These are phyloP conservation scores for Mucor circinelloides DNA, from an alignment of 371 early-diverging fungal species.

Conservation along the genomic window DNA sequence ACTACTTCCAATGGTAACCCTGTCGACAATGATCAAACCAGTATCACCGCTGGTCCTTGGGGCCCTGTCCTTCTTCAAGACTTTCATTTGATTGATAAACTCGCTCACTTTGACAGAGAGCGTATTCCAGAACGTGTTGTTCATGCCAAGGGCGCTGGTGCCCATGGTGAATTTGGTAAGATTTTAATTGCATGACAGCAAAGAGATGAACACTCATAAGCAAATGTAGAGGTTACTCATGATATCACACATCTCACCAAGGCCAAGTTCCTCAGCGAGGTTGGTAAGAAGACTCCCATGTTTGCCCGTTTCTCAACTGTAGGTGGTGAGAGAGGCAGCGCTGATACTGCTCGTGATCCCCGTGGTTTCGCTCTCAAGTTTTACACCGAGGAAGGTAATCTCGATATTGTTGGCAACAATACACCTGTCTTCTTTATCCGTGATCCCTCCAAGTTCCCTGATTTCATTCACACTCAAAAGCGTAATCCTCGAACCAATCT, in stretches of 20 bases:
- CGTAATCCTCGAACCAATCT: slow-evolving; percentile 74
- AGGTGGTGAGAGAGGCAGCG: slow-evolving; percentile 71
- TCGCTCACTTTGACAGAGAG: slow-evolving; percentile 84
- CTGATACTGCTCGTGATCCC: slow-evolving; percentile 77
- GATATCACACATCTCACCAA: slow-evolving; percentile 70
- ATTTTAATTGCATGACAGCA: neutral
- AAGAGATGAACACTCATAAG: neutral
- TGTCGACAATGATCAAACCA: slow-evolving; percentile 68
- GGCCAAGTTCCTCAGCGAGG: slow-evolving; percentile 70
- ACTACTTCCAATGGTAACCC: slow-evolving; percentile 65
- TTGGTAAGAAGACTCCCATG: slow-evolving; percentile 75
- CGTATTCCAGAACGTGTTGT: slow-evolving; percentile 85
- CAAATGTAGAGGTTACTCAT: slow-evolving; percentile 64
- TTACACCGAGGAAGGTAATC: slow-evolving; percentile 74
- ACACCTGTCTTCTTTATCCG: slow-evolving; percentile 70
- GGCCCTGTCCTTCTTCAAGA: slow-evolving; percentile 65
- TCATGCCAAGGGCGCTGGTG: slow-evolving; percentile 84
- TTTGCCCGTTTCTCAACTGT: slow-evolving; percentile 85
- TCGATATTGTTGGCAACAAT: slow-evolving; percentile 75
- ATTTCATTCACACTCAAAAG: slow-evolving; percentile 83
- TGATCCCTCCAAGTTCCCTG: slow-evolving; percentile 79
- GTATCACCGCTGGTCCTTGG: slow-evolving; percentile 58
- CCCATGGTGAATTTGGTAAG: slow-evolving; percentile 77
- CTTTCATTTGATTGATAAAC: slow-evolving; percentile 77
- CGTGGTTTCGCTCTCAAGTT: slow-evolving; percentile 78